These are phyloP conservation scores for Bassia scoparia DNA, from an alignment of 148 eudicot species.

Conservation along the genomic window DNA sequence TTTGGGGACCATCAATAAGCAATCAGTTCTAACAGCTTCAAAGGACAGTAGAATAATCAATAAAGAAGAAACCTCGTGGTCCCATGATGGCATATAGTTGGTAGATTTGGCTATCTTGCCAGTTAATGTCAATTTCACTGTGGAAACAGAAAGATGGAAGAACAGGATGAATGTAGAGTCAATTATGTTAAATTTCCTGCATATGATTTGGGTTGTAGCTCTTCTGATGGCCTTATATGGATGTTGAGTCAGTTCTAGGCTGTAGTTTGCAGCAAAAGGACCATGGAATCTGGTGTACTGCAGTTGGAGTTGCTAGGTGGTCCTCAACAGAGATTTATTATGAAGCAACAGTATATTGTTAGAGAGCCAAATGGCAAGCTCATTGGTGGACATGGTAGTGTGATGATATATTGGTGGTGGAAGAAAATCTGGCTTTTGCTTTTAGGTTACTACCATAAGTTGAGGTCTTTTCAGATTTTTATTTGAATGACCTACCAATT, in stretches of 20 bases:
- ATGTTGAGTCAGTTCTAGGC: conserved; percentile 12
- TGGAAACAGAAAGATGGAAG: conserved; percentile 13
- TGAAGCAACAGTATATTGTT: neutral
- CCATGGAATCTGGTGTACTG: conserved; percentile 17
- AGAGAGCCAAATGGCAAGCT: neutral
- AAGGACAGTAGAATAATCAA: conserved; percentile 33
- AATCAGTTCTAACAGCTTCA: conserved; percentile 30
- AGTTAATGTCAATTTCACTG: conserved; percentile 30
- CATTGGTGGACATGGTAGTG: conserved; percentile 3
- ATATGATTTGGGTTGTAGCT: neutral
- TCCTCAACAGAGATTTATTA: conserved; percentile 19
- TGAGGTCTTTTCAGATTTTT: neutral
- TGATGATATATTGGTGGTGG: neutral
- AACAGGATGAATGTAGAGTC: conserved; percentile 11
- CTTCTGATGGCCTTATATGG: neutral
- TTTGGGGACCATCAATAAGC: conserved; percentile 40
- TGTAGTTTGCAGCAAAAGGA: conserved; percentile 15
- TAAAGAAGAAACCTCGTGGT: conserved; percentile 23
- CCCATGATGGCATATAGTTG: conserved; percentile 36
- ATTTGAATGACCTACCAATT: neutral
- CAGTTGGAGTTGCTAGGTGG: conserved; percentile 26
- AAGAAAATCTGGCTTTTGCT: neutral
- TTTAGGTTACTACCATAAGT: neutral
- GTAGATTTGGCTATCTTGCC: conserved; percentile 35
- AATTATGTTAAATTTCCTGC: conserved; percentile 13